Conservation (phyloP, 2,329 filamentous ascomycete species). For the Curvularia sp. region DNA sequence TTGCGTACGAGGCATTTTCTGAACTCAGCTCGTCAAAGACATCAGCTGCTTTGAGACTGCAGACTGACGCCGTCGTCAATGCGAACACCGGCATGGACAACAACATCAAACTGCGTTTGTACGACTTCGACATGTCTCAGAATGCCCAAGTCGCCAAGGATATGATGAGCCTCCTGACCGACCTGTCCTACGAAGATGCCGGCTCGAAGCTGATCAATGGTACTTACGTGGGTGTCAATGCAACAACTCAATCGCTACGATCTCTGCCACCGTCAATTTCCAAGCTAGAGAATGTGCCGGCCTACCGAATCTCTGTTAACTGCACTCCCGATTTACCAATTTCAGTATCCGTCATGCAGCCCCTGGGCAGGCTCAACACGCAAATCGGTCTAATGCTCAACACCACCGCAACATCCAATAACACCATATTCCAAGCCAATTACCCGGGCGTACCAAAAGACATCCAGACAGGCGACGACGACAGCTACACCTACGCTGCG, state of each 20-base stretch:
- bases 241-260: constrained; percentile 8
- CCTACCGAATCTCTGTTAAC: constrained; percentile 9
- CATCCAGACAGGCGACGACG: neutral
- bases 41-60: neutral
- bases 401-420: neutral
- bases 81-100: neutral
- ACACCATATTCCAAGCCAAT: constrained; percentile 7
- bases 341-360: constrained; percentile 1
- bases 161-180: constrained; percentile 8
- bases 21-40: neutral
- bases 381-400: neutral
- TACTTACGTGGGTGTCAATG: constrained; percentile 8
- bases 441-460: constrained; percentile 5
- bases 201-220: constrained; percentile 6
- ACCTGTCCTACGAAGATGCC: constrained; percentile 6
- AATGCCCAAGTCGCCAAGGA: constrained; percentile 10
- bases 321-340: constrained; percentile 1
- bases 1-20: constrained; percentile 21
- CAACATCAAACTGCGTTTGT: neutral
- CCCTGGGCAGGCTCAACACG: neutral
- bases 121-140: constrained; percentile 8
- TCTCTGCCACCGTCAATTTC: constrained; percentile 3
- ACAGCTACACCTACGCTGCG: constrained; percentile 3
- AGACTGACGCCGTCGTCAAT: neutral
- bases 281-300: constrained; percentile 7